Percentiles rank a stretch among this genome's conserved stretches.
Evolutionary conservation across 2,329 filamentous ascomycete species (phyloP).

Genomic region (Trichocomaceae sp.): DNA sequence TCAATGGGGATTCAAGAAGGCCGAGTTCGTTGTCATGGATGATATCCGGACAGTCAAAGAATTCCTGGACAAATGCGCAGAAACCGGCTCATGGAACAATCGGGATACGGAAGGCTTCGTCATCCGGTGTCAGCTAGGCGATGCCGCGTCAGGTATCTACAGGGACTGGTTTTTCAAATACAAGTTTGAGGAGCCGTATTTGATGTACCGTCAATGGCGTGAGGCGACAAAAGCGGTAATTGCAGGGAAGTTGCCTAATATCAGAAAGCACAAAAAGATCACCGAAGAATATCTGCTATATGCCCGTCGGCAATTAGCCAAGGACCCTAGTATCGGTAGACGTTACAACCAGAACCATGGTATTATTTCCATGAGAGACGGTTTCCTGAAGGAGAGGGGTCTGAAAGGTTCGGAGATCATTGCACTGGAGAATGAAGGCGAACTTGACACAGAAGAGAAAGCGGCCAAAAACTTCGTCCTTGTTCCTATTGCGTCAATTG

Average conservation of each 20-base stretch:
- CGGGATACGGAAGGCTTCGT: constrained; percentile 97
- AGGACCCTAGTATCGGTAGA: constrained; percentile 60
- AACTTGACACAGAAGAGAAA: constrained; percentile 23
- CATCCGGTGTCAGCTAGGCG: constrained; percentile 70
- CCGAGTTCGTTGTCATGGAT: constrained; percentile 70
- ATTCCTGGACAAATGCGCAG: constrained; percentile 78
- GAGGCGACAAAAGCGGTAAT: constrained; percentile 94
- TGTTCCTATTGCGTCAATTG: constrained; percentile 87
- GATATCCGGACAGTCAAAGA: constrained; percentile 65
- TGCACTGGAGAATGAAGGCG: constrained; percentile 52
- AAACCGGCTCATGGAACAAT: constrained; percentile 82
- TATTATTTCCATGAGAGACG: constrained; percentile 84
- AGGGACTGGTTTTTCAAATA: constrained; percentile 99
- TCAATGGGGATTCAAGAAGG: constrained; percentile 89
- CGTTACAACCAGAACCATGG: constrained; percentile 83
- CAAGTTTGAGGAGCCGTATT: constrained; percentile 97
- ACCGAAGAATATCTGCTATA: constrained; percentile 87
- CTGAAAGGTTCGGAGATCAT: constrained; percentile 86
- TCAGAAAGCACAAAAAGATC: constrained; percentile 80
- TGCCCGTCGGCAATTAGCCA: constrained; percentile 64
- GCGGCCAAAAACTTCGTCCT: constrained; percentile 66
- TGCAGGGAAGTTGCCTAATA: constrained; percentile 62
- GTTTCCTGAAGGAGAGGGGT: constrained; percentile 76
- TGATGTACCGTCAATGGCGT: constrained; percentile 98
- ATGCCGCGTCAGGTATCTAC: constrained; percentile 49